phyloP scores from a whole-genome alignment of 768 basidiomycete genomes.

The Roridomyces roridus region DNA sequence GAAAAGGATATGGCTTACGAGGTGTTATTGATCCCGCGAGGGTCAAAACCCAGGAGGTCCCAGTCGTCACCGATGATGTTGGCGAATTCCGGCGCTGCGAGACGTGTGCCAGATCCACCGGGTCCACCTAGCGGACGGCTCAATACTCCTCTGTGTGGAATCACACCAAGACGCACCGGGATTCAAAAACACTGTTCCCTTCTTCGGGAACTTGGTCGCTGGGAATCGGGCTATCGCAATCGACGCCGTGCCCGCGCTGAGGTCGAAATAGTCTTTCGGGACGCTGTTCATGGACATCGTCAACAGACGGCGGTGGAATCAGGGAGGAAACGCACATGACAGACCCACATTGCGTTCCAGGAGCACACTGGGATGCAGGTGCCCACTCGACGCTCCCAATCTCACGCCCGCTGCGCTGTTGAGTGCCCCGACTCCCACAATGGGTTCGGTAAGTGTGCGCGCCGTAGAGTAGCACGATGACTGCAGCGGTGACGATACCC shows the following conservation, averaged over 20 bases:
- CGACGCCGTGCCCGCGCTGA: conserved; percentile 22
- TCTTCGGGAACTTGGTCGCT: conserved; percentile 26
- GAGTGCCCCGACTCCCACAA: too few relatives aligned
- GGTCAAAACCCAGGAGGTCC: conserved; percentile 37
- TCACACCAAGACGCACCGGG: conserved; percentile 17
- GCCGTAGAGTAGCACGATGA: too few relatives aligned
- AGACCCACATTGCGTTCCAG: not conserved
- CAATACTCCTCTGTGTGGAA: not conserved
- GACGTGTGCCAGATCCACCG: conserved; percentile 30
- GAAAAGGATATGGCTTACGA: conserved; percentile 7
- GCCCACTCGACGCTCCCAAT: conserved; percentile 3
- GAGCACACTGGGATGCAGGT: not conserved
- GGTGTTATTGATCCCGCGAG: conserved; percentile 31
- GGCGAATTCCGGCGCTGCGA: conserved; percentile 15
- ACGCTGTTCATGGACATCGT: conserved; percentile 18
- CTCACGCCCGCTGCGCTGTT: not conserved
- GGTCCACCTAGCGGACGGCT: conserved; percentile 26
- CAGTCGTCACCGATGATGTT: conserved; percentile 33
- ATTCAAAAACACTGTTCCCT: conserved; percentile 30
- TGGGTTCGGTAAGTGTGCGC: too few relatives aligned
- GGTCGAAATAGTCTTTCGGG: conserved; percentile 31
- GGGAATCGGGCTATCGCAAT: conserved; percentile 26
- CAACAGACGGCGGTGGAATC: not conserved
- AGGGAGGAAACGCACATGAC: not conserved
- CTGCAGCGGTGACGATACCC: too few relatives aligned